A percentile compares a stretch with the other conserved stretches of the same genome.
These are phyloP conservation scores for Pseudognaphalium luteoalbum DNA, from an alignment of 129 eudicot species.

Conservation along the genomic window DNA sequence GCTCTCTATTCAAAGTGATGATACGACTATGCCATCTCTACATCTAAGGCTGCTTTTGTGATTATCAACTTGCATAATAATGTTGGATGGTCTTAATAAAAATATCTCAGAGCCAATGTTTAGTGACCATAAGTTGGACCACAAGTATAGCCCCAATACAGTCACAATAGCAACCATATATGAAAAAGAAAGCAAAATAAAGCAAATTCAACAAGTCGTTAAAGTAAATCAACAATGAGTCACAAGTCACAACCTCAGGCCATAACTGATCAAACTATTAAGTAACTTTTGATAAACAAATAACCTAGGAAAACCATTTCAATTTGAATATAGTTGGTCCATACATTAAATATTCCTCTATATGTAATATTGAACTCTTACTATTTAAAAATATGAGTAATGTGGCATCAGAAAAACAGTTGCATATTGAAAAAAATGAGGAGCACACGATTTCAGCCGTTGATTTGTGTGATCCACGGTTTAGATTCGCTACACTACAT, in stretches of 20 bases:
- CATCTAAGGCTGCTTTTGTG: too few species aligned
- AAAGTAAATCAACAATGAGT: neutral
- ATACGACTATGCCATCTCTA: too few species aligned
- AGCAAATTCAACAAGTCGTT: neutral
- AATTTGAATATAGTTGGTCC: neutral
- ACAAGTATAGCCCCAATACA: neutral
- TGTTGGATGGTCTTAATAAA: too few species aligned
- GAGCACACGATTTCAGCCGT: too few species aligned
- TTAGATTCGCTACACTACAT: too few species aligned
- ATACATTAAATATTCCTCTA: neutral
- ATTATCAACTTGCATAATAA: too few species aligned
- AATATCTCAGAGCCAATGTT: neutral
- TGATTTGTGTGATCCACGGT: too few species aligned
- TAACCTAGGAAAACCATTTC: neutral
- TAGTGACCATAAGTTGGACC: neutral
- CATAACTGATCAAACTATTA: neutral
- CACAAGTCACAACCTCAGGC: neutral
- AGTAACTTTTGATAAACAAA: neutral
- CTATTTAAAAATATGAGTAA: neutral
- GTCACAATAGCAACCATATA: neutral
- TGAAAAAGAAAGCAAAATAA: neutral
- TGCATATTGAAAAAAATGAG: too few species aligned
- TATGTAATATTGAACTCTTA: neutral
- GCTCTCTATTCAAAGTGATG: too few species aligned
- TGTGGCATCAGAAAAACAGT: too few species aligned